Conservation (phyloP, 2,329 filamentous ascomycete species). For the Fusarium pseudonygamai region DNA sequence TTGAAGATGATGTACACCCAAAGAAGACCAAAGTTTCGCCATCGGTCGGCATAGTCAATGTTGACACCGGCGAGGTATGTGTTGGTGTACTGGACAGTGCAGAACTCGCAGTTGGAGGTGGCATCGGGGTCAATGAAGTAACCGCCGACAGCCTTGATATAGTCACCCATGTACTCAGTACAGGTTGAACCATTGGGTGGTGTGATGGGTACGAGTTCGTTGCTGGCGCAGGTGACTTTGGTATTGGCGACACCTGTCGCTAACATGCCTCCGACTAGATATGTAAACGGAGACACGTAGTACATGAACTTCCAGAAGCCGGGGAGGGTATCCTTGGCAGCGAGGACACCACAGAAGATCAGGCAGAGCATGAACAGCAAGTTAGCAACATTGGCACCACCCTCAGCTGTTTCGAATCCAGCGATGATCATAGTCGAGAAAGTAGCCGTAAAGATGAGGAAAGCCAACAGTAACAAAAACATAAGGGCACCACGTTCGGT, state of each 20-base stretch:
- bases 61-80: constrained; percentile 59
- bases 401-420: constrained; percentile 71
- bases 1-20: constrained; percentile 70
- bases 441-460: constrained; percentile 83
- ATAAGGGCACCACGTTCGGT: constrained; percentile 78
- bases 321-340: constrained; percentile 59
- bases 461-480: constrained; percentile 79
- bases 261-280: constrained; percentile 79
- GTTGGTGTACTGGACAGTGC: constrained; percentile 62
- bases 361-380: constrained; percentile 71
- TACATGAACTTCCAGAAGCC: constrained; percentile 64
- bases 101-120: constrained; percentile 66
- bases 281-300: constrained; percentile 83
- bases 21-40: constrained; percentile 75
- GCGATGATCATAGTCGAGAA: constrained; percentile 82
- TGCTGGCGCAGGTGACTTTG: constrained; percentile 70
- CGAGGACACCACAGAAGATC: constrained; percentile 45
- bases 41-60: constrained; percentile 66
- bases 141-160: constrained; percentile 60
- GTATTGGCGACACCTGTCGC: constrained; percentile 75
- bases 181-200: constrained; percentile 69
- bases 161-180: constrained; percentile 63
- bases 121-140: constrained; percentile 61
- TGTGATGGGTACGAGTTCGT: constrained; percentile 74
- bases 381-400: constrained; percentile 73